A percentile compares a stretch with the other conserved stretches of the same genome.
Evolutionary conservation across 2,329 filamentous ascomycete species (phyloP).

Genomic region (Trichoderma guizhouense): DNA sequence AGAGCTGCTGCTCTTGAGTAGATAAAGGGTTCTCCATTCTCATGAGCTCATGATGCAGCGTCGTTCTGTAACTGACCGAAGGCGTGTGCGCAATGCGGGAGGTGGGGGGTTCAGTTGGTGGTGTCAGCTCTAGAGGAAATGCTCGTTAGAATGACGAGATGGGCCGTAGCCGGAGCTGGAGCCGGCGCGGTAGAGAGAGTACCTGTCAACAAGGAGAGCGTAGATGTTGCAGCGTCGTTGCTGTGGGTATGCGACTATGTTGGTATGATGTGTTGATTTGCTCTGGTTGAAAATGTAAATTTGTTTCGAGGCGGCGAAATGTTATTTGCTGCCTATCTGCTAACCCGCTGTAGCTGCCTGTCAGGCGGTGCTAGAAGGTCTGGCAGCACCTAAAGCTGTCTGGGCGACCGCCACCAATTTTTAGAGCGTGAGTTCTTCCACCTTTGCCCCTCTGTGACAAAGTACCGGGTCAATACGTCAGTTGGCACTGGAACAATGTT

Average conservation of each 20-base stretch:
- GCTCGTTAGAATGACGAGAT: not conserved
- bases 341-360: not conserved
- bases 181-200: not conserved
- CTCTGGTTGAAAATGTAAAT: not conserved
- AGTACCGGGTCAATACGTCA: not conserved
- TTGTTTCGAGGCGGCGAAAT: not conserved
- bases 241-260: not conserved
- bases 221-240: not conserved
- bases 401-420: not conserved
- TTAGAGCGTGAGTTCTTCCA: not conserved
- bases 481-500: not conserved
- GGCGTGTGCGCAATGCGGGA: not conserved
- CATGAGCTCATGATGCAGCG: slow-evolving; percentile 29
- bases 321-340: not conserved
- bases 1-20: slow-evolving; percentile 77
- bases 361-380: not conserved
- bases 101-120: slow-evolving; percentile 1
- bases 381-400: not conserved
- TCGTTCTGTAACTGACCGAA: not conserved
- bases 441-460: not conserved
- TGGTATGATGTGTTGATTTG: not conserved
- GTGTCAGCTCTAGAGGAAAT: not conserved
- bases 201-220: not conserved
- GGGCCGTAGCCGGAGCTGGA: not conserved
- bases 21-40: slow-evolving; percentile 53